Base-by-base conservation (phyloP, 164 flowering plant genomes). In the Euptelea pleiosperma region DNA sequence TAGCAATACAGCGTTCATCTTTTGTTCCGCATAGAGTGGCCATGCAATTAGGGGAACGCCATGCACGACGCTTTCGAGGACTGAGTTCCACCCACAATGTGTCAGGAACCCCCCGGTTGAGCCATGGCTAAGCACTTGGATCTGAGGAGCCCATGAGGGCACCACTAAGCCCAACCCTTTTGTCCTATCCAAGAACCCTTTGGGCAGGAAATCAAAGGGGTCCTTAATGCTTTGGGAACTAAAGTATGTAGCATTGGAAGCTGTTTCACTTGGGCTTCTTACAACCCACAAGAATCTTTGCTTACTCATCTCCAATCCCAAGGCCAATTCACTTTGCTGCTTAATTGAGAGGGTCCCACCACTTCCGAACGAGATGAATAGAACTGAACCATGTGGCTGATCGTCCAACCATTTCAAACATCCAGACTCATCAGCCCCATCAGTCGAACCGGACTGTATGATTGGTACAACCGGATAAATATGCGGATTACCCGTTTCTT, bases 211-310 rank as follows among this genome's bases (percentile, higher is more conserved):
- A 2, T 14, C 58, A 1, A 45, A 42, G 3, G 71, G 72, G 59
- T 70, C 72, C 0, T 41, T 19, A 10, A 8, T 16, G 36, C 41
- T 55, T 15, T 63, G 55, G 12, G n/a, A 58, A 3, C 21, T 39
- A 15, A 68, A 55, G 37, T 28, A 68, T 1, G 68, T 19, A 0
- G 65, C 73, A 37, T 40, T 57, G 12, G 77, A 14, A 0, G 52
- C 51, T 11, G 2, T n/a, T 12, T 53, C 59, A 62, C 52, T 33
- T 8, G 66, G 66, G 15, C 52, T 62, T 25, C 79, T 66, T 4
- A 75, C 76, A 2, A 83, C 95, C 91, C 91, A 85, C 18, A 87
- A 44, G 28, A 87, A 83, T 16, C 82, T 65, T 40, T 85, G 84
- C 45, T 67, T 79, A 34, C 95, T 85, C 73, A 61, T 40, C 45